Base-by-base conservation (phyloP, 371 early-diverging fungal species). In the Saksenaea vasiformis region DNA sequence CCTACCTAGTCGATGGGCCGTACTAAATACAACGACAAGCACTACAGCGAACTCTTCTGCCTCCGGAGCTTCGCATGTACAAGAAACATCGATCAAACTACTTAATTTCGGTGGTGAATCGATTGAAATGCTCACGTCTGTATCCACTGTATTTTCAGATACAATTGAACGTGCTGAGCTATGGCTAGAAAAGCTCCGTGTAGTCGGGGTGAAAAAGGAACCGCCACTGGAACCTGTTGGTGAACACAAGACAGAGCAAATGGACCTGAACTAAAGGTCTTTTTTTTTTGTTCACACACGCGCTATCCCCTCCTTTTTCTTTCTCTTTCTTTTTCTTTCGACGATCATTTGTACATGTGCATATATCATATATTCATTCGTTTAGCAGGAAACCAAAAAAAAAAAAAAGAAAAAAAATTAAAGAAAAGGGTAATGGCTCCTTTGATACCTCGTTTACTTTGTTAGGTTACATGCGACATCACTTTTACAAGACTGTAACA, bases 1-100 rank as follows among this genome's bases (percentile, higher is more conserved):
- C 2, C 77, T 98, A 60, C 98, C 98, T 8, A 76, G 82, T n/a
- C 84, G 96, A 34, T 94, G 94, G 96, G 88, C 86, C 1, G 74
- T 76, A 2, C 66, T 89, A 1, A 85, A 89, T 34, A 72, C 53
- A 31, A 27, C 17, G 7, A 26, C 43, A 27, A 63, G 61, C 36
- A 64, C 73, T 15, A 56, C 72, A 5, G 66, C 68, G 9, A 75
- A 76, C 22, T 80, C 77, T 24, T 60, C 58, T 17, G 68, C 70
- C 13, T 73, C 77, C 10, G 73, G 71, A 28, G 70, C 72, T 27
- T 56, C 62, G 17, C 41, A 68, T 27, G 60, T 76, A 1, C 76
- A 80, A 5, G 75, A 80, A 47, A 83, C 76, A 1, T 85, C 87
- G 10, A 71, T 76, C 31, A 76, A 73, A 9, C 54, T 83, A 17